phyloP scores from a whole-genome alignment of 352 stramenopile species.

The Pythium utonaiense region DNA sequence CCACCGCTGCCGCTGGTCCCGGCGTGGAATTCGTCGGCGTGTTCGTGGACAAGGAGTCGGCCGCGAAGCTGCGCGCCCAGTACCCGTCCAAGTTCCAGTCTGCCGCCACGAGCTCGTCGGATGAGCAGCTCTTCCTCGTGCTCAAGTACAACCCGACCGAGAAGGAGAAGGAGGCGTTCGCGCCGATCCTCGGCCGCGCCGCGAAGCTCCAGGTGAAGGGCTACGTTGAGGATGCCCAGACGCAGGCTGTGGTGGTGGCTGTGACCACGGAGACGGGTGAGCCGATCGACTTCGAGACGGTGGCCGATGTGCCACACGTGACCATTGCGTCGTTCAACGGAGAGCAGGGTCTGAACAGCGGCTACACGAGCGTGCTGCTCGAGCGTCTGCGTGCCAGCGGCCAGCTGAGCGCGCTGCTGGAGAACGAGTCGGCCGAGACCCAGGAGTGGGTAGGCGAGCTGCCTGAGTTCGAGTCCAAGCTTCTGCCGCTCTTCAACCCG shows the following conservation, averaged over 20 bases:
- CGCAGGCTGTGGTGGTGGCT: conserved; percentile 65
- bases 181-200: conserved; percentile 54
- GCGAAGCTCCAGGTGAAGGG: conserved; percentile 62
- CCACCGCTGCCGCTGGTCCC: neutral
- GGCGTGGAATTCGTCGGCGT: conserved; percentile 72
- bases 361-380: conserved; percentile 70
- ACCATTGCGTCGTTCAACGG: conserved; percentile 53
- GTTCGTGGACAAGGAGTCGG: conserved; percentile 61
- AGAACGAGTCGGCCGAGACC: conserved; percentile 17
- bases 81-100: conserved; percentile 55
- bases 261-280: conserved; percentile 67
- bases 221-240: conserved; percentile 57
- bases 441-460: conserved; percentile 55
- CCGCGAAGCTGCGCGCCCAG: conserved; percentile 38
- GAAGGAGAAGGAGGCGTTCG: conserved; percentile 71
- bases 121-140: conserved; percentile 59
- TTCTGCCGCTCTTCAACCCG: conserved; percentile 76
- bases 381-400: conserved; percentile 67
- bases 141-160: conserved; percentile 75
- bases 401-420: conserved; percentile 51
- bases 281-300: conserved; percentile 45
- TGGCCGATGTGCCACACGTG: conserved; percentile 48
- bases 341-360: conserved; percentile 39
- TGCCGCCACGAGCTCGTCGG: conserved; percentile 7
- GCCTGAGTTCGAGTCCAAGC: conserved; percentile 60